These are phyloP conservation scores for Podospora sp. DNA, from an alignment of 495 filamentous ascomycete genomes.

Conservation along the genomic window DNA sequence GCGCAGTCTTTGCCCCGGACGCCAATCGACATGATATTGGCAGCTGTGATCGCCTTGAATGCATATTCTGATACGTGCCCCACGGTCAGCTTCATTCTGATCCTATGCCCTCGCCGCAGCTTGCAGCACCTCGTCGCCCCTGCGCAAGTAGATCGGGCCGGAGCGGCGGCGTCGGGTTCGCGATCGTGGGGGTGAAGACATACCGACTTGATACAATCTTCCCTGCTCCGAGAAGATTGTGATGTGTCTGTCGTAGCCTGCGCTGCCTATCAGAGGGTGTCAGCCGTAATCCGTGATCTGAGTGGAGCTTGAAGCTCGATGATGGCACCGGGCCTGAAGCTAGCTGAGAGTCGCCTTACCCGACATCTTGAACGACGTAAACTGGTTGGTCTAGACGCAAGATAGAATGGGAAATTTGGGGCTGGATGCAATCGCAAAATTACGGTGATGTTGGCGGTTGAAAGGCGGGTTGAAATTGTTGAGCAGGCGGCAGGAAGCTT, in stretches of 20 bases:
- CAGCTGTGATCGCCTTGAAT: slow-evolving; percentile 98
- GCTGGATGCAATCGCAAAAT: slow-evolving; percentile 7
- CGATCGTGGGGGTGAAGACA: slow-evolving; percentile 41
- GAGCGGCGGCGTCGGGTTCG: neutral
- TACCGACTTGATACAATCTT: slow-evolving; percentile 98
- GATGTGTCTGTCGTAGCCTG: slow-evolving; percentile 96
- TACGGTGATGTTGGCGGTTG: slow-evolving; percentile 8
- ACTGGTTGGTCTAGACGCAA: slow-evolving; percentile 5
- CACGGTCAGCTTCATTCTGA: slow-evolving; percentile 35
- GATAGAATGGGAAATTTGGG: neutral
- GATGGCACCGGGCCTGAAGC: slow-evolving; percentile 9
- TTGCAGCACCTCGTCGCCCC: neutral
- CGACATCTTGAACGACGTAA: slow-evolving; percentile 46
- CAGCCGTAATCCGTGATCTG: slow-evolving; percentile 25
- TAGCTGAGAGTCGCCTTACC: slow-evolving; percentile 38
- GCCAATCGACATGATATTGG: slow-evolving; percentile 97
- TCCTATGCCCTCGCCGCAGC: neutral
- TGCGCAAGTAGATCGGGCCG: neutral
- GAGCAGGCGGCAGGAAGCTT: slow-evolving; percentile 36
- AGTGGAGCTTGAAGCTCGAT: slow-evolving; percentile 33
- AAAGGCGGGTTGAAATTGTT: slow-evolving; percentile 14
- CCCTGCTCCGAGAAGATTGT: slow-evolving; percentile 99
- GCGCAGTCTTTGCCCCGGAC: slow-evolving; percentile 95
- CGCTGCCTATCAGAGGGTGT: slow-evolving; percentile 67
- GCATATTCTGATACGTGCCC: slow-evolving; percentile 79